Evolutionary conservation across 345 rosid genomes (phyloP), one percentile per base, ranked within the genome.

Genomic region (Gynandropsis gynandra): DNA sequence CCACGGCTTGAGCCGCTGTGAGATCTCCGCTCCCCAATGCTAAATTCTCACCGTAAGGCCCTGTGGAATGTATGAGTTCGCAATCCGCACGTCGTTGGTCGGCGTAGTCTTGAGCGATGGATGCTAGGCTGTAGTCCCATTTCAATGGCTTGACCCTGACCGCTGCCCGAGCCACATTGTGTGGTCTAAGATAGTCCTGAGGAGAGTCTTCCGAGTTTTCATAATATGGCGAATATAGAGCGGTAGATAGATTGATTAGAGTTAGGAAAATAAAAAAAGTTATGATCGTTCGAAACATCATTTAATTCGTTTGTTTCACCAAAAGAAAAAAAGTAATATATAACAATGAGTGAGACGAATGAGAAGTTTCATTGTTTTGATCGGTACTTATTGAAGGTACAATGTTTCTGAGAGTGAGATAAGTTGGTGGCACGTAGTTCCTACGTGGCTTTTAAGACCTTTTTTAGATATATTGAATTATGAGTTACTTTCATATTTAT

Each of bases 41-140:
- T 13, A 82, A 61, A 61, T 82, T 82, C 75, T 82, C 87, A 9
- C 90, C 87, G 36, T 72, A 80, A n/a, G 70, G 77, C 15, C 90
- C 83, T 1, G 63, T 12, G 3, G 83, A 82, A 71, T 77, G 87
- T 29, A 57, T 64, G 1, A 82, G 73, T 2, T 55, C 57, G 71
- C 89, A 80, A 4, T 73, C 46, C 8, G 64, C 64, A 0, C 52
- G 62, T 32, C 61, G 64, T 52, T 57, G 41, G 31, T 52, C 61
- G 5, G 78, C 76, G 6, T 82, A 82, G 51, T 50, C 56, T 32
- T 42, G 68, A 17, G 83, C 83, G 38, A 56, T 79, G 38, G 65
- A n/a, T 9, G 83, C 86, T 16, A 82, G 49, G 7, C 24, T 40
- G 15, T 36, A 1, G 69, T 82, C 76, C 89, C 86, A 79, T 20